Percentiles rank a stretch among this genome's conserved stretches.
Conservation (phyloP, 345 rosid species). For the Erucastrum elatum region DNA sequence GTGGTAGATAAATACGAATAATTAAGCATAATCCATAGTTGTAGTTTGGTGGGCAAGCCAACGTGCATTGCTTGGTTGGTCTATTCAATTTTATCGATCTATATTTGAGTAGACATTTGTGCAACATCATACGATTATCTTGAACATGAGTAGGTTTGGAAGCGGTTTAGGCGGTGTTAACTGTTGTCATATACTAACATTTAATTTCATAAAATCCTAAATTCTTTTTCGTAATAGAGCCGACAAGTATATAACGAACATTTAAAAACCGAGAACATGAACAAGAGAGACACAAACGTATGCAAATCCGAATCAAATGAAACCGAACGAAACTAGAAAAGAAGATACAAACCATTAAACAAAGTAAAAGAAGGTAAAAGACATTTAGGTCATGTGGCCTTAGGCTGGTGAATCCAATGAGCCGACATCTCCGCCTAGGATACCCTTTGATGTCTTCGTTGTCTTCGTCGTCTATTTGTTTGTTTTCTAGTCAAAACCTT, state of each 20-base stretch:
- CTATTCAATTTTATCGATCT: not conserved
- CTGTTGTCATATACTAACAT: not conserved
- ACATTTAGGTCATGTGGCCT: not conserved
- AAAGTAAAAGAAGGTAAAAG: not conserved
- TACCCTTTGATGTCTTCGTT: constrained; percentile 30
- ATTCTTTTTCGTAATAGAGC: not conserved
- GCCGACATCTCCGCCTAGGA: constrained; percentile 29
- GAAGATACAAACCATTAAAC: not conserved
- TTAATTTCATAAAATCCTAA: not conserved
- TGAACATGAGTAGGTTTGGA: not conserved
- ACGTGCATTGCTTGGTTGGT: constrained; percentile 31
- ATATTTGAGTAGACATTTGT: not conserved
- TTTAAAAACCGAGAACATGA: not conserved
- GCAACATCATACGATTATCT: not conserved
- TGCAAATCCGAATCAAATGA: not conserved
- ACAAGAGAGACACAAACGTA: not conserved
- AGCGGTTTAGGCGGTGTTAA: not conserved
- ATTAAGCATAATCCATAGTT: not conserved
- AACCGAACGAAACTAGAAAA: not conserved
- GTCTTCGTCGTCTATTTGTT: constrained; percentile 29
- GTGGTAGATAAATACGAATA: not conserved
- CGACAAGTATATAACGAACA: not conserved
- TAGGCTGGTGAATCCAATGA: constrained; percentile 9
- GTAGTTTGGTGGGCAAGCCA: constrained; percentile 17
- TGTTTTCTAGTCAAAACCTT: constrained; percentile 19